Conservation (phyloP, 2,329 filamentous ascomycete genomes). For the Aspergillus terreus region DNA sequence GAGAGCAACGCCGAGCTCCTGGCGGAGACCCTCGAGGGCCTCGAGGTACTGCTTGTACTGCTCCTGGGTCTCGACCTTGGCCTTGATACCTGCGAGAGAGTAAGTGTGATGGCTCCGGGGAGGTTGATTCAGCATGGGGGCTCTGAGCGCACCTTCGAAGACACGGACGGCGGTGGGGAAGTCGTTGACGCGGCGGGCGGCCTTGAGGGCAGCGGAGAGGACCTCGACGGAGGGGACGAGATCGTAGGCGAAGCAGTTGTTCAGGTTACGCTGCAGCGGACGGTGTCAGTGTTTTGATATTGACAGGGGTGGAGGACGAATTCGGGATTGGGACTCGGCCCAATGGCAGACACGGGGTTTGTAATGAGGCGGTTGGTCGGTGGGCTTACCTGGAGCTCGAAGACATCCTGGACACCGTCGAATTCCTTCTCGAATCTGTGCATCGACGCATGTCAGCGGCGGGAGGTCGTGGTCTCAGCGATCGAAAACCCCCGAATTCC, state of each 20-base stretch:
- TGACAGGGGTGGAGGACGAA: not conserved
- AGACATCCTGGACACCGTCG: constrained; percentile 94
- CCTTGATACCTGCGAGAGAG: constrained; percentile 74
- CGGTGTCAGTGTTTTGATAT: constrained; percentile 6
- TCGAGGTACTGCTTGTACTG: constrained; percentile 96
- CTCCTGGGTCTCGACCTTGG: constrained; percentile 97
- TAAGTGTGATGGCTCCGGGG: constrained; percentile 2
- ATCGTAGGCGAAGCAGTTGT: constrained; percentile 99
- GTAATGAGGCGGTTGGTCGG: constrained; percentile 9
- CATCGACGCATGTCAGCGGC: constrained; percentile 36
- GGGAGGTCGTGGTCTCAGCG: constrained; percentile 5
- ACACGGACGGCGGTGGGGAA: constrained; percentile 96
- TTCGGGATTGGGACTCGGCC: constrained; percentile 3
- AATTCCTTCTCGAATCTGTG: constrained; percentile 99
- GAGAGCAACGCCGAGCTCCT: constrained; percentile 86
- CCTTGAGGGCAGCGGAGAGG: constrained; percentile 84
- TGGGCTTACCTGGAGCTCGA: constrained; percentile 89
- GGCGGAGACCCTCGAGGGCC: constrained; percentile 85
- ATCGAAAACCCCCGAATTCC: not conserved
- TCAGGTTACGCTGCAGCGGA: constrained; percentile 73
- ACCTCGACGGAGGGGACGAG: constrained; percentile 92
- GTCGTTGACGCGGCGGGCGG: constrained; percentile 95
- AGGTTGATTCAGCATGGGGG: not conserved
- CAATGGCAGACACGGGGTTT: constrained; percentile 13
- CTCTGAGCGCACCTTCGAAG: constrained; percentile 76